Conservation (phyloP, 495 filamentous ascomycete genomes). For the Neurospora tetraspora region DNA sequence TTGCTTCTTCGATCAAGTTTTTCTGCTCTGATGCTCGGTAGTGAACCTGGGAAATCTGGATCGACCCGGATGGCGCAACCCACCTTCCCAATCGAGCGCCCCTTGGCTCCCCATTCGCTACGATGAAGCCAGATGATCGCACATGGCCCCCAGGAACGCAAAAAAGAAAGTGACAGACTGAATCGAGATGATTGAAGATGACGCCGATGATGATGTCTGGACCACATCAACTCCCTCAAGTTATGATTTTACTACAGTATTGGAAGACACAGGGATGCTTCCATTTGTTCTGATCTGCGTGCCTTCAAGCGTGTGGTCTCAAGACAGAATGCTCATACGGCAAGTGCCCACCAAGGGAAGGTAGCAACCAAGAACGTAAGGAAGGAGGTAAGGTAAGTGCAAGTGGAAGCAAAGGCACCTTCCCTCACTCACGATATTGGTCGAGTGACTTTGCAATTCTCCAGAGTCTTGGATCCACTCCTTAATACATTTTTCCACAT, state of each 20-base stretch:
- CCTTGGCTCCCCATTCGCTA: constrained; percentile 5
- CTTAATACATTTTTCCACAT: background rate
- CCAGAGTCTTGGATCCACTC: background rate
- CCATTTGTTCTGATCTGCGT: too few species aligned
- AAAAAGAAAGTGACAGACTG: background rate
- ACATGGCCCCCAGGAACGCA: background rate
- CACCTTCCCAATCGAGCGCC: constrained; percentile 9
- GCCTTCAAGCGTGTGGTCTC: background rate
- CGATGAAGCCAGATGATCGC: constrained; percentile 3
- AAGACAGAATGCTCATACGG: background rate
- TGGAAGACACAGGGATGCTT: background rate
- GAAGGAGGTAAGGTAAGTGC: background rate
- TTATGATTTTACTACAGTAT: background rate
- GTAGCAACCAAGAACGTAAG: background rate
- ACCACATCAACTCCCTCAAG: background rate
- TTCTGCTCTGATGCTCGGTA: background rate
- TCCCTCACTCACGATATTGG: background rate
- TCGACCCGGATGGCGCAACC: background rate
- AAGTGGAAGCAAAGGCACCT: background rate
- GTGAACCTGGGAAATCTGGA: background rate
- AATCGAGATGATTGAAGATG: background rate
- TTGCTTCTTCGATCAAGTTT: background rate
- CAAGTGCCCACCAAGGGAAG: background rate
- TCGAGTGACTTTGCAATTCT: background rate
- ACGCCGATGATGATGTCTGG: background rate